Evolutionary conservation across 768 basidiomycete genomes (phyloP), one percentile per base, ranked within the genome.

Genomic region (Dacryopinax primogenitus): DNA sequence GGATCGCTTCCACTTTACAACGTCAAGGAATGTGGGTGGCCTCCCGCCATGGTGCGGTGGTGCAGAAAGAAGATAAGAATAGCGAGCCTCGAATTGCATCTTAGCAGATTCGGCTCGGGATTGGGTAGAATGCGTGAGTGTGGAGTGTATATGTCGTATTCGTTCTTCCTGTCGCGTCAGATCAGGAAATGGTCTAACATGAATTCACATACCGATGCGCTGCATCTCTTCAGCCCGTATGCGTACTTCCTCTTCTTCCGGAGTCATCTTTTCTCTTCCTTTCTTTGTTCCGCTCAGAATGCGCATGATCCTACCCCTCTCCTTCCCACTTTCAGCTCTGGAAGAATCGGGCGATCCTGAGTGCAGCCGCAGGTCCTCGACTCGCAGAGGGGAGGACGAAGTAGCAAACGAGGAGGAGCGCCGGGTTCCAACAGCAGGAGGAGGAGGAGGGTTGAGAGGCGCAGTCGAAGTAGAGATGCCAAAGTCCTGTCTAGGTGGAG

Each of bases 141-240:
- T 58, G 51, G 51, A 58, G 32, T 58, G 51, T 28, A 58, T 58
- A 30, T 58, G 51, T 32, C 51, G 51, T 58, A 58, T 58, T 58
- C 51, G 51, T 58, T 58, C 51, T 58, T 23, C 11, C 9, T 15
- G 51, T 26, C 26, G 26, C 26, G 32, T 23, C 9, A 26, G 26
- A 13, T 4, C 51, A 58, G 15, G 11, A 13, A 30, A 6, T 28
- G 9, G 6, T 3, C 4, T 6, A 11, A 30, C 23, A 32, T 28
- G 2, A 30, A 3, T 9, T 15, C 51, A 58, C 51, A 18, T 3
- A 58, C 51, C 51, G 9, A 58, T 58, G 23, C 51, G 51, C 51
- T 58, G 51, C 4, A 4, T 3, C 18, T 58, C 51, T 30, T 28
- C 26, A 13, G 30, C 26, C 26, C 30, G 3, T 18, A 58, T 3